These are phyloP conservation scores for Oxytropis ochrocephala DNA, from an alignment of 306 rosid genomes.

Conservation along the genomic window DNA sequence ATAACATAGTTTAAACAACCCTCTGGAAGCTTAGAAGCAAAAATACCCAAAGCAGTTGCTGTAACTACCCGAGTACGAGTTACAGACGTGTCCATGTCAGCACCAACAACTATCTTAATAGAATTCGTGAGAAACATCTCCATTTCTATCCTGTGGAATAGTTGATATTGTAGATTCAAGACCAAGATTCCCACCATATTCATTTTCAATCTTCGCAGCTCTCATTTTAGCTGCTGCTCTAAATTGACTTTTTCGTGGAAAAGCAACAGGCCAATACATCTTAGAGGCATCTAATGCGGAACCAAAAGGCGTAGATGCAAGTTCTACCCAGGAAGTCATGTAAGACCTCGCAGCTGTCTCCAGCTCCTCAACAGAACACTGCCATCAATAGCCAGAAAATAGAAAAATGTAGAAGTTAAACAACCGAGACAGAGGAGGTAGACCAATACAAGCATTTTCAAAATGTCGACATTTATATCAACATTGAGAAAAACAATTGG, in stretches of 20 bases:
- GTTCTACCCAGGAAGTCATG: conserved; percentile 75
- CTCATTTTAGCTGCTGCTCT: conserved; percentile 99
- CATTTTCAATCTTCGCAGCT: conserved; percentile 77
- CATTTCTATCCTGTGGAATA: conserved; percentile 58
- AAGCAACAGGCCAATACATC: conserved; percentile 92
- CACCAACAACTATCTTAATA: conserved; percentile 79
- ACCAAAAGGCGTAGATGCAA: conserved; percentile 89
- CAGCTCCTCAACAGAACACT: conserved; percentile 78
- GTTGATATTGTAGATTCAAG: conserved; percentile 46
- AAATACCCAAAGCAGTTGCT: conserved; percentile 79
- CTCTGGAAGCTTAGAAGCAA: conserved; percentile 69
- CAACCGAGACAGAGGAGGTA: background rate
- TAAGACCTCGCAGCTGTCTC: conserved; percentile 55
- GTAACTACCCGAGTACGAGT: conserved; percentile 89
- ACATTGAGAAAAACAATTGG: background rate
- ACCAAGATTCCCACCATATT: conserved; percentile 43
- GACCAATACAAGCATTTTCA: background rate
- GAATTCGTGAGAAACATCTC: conserved; percentile 58
- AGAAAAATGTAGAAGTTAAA: background rate
- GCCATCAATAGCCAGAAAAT: conserved; percentile 10
- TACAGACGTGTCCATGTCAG: conserved; percentile 74
- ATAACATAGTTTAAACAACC: conserved; percentile 47
- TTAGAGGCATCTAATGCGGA: conserved; percentile 77
- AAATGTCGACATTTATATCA: background rate
- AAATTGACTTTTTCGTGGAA: conserved; percentile 87